Conservation (phyloP, 768 basidiomycete species). For the Mycena venus region DNA sequence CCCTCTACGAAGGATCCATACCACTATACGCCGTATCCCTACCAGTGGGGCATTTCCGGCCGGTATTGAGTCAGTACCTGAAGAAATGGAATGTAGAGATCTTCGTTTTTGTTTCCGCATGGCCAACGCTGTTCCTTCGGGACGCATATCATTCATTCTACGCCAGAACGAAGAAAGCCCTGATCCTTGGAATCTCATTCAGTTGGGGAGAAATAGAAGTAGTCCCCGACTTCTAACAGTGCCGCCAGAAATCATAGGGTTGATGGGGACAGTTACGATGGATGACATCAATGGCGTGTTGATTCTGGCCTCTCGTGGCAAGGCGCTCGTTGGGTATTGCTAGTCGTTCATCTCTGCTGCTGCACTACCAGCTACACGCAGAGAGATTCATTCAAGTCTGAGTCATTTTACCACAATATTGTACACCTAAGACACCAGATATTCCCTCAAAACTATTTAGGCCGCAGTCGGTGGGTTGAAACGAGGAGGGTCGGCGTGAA, state of each 20-base stretch:
- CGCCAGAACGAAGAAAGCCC: background rate
- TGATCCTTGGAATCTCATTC: background rate
- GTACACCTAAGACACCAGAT: too few relatives aligned
- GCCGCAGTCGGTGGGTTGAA: too few relatives aligned
- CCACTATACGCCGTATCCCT: background rate
- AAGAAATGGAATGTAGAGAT: background rate
- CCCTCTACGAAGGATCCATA: background rate
- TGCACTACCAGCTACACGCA: too few relatives aligned
- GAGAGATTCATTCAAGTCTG: too few relatives aligned
- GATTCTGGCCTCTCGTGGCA: background rate
- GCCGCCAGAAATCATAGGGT: background rate
- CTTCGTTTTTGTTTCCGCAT: background rate
- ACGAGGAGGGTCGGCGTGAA: too few relatives aligned
- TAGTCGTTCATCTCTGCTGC: background rate
- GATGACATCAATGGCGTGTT: background rate
- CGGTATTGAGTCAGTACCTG: background rate
- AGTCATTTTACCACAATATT: too few relatives aligned
- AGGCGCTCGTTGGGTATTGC: background rate
- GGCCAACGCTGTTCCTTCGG: background rate
- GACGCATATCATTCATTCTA: background rate
- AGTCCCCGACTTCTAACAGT: background rate
- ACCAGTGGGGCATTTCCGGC: background rate
- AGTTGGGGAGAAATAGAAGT: background rate
- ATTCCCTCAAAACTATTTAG: too few relatives aligned
- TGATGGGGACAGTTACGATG: background rate